Base-by-base conservation (phyloP, 2,329 filamentous ascomycete species). In the Podosphaera xanthii region DNA sequence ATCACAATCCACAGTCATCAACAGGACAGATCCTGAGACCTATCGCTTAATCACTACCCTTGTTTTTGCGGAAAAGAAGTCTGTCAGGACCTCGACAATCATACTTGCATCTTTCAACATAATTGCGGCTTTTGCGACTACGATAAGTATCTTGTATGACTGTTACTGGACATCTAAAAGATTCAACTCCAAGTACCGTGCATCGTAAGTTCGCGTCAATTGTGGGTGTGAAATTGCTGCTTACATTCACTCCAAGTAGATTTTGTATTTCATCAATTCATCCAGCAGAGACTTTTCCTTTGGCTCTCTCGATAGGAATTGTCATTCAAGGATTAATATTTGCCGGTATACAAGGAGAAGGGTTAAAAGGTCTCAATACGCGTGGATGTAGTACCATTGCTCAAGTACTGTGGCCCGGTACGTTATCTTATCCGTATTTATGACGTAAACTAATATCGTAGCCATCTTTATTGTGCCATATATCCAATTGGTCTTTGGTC, bases 381-480 rank as follows among this genome's bases (percentile, higher is more conserved):
- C 66, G 70, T 22, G 76, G 77, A 31, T 84, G 81, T 66, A 72
- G 74, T 10, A 64, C 72, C 22, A 72, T 79, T 44, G 77, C 79
- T 4, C 76, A 81, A 64, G 70, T 79, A 40, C 77, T 81, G 75
- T 74, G 81, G 64, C 78, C 79, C 66, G 78, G 80, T 82, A 72
- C 60, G 67, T 67, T 44, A 22, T 22, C 14, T 31, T 1, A 44
- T 7, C 30, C 31, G 34, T 12, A 6, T 42, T n/a, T n/a, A 4
- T 14, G 2, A 6, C 48, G 0, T 30, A 35, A 48, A 57, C 68
- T 70, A 58, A 70, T 59, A 10, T n/a, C 72, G 8, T 60, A 84
- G 83, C 79, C 6, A 74, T 85, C 42, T 85, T 86, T 65, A 74
- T 86, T 58, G 76, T 81, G 7, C 82, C 82, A 34, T 84, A 77